Evolutionary conservation across 345 rosid genomes (phyloP).

Genomic region (Pistacia integerrima): DNA sequence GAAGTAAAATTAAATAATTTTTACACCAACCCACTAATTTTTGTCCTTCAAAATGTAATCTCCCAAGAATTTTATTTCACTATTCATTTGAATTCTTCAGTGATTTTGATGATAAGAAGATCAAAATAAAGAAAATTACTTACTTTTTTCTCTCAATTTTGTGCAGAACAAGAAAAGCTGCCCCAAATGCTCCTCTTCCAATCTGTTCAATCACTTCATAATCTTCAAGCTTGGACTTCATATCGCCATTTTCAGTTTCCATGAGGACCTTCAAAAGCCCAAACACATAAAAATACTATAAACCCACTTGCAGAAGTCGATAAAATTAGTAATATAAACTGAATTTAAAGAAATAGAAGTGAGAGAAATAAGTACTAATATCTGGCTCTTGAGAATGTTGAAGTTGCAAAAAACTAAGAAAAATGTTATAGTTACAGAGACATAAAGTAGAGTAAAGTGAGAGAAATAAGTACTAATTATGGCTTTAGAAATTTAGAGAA

Average conservation of each 20-base stretch:
- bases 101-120: conserved; percentile 6
- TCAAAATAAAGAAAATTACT: conserved; percentile 4
- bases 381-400: conserved; percentile 16
- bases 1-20: background rate
- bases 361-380: background rate
- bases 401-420: background rate
- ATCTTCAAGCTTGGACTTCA: conserved; percentile 69
- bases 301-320: conserved; percentile 15
- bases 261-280: conserved; percentile 37
- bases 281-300: background rate
- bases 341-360: conserved; percentile 2
- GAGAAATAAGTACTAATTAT: conserved; percentile 12
- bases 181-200: conserved; percentile 77
- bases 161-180: conserved; percentile 90
- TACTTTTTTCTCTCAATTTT: conserved; percentile 69
- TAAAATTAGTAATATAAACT: conserved; percentile 7
- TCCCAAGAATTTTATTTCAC: background rate
- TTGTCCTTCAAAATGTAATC: conserved; percentile 1
- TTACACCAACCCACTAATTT: background rate
- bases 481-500: conserved; percentile 4
- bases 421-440: conserved; percentile 25
- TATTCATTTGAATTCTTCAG: conserved; percentile 12
- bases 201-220: conserved; percentile 87
- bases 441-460: conserved; percentile 35
- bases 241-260: conserved; percentile 52